Evolutionary conservation across 345 rosid species (phyloP), one percentile per base, ranked within the genome.

Genomic region (Brassica rapa): DNA sequence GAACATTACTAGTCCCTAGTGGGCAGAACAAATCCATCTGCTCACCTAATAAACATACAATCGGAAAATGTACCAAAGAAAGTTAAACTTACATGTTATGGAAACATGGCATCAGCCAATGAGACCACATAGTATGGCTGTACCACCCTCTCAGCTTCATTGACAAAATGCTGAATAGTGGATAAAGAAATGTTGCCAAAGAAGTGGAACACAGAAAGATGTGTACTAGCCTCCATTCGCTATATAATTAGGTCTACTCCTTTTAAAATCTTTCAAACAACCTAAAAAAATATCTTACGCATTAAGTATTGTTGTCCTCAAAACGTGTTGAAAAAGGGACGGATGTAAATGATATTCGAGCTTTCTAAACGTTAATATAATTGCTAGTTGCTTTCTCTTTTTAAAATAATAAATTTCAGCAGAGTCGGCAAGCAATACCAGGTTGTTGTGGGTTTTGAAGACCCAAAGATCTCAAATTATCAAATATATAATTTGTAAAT

Each of bases 61-160:
- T 53, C 59, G 8, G 9, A 53, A 53, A 53, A 53, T 53, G 23
- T 6, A 53, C 59, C 59, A 53, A 53, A 53, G 9, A 53, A 16
- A 53, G 23, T 53, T 53, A 53, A 6, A 53, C 59, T 49, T 49
- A 7, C 53, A 86, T 70, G 46, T 82, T 83, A 46, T 83, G 84
- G 62, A 86, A 72, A 71, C 96, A 87, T 23, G 93, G 90, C 71
- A 92, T 80, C 39, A 55, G 11, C 9, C 25, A 55, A 8, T 7
- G 19, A 46, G 56, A 49, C 19, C 16, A 49, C 21, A 49, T n/a
- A n/a, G 1, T 14, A 49, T n/a, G 87, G 84, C 41, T 86, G 88
- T 25, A 89, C 81, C 66, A 89, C 81, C 66, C 78, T 77, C 85
- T 84, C 92, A 29, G 84, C 88, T 86, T 90, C 91, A 83, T 86